Percentiles rank a stretch among this genome's conserved stretches.
phyloP scores from a whole-genome alignment of 129 eudicot genomes.

The Chrysanthemum lavandulifolium region DNA sequence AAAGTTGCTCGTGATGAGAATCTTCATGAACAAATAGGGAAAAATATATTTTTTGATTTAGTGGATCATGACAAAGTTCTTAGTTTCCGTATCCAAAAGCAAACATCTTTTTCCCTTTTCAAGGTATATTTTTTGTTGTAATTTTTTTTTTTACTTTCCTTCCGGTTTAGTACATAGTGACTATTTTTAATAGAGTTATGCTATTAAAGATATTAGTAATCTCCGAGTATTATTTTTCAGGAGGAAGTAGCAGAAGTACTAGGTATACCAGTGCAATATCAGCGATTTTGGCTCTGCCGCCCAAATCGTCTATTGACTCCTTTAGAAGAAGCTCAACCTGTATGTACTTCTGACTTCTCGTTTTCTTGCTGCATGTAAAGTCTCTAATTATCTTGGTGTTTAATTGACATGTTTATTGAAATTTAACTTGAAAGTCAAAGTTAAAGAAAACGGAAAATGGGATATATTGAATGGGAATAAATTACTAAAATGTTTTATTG shows the following conservation, averaged over 20 bases:
- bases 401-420: too few species aligned
- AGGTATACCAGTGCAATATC: constrained; percentile 80
- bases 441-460: too few species aligned
- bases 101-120: too few species aligned
- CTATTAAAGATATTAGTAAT: background rate
- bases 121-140: too few species aligned
- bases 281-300: constrained; percentile 85
- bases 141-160: too few species aligned
- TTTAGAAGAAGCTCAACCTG: constrained; percentile 77
- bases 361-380: background rate
- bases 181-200: too few species aligned
- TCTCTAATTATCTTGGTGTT: background rate
- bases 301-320: constrained; percentile 87
- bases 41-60: too few species aligned
- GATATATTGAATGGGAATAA: background rate
- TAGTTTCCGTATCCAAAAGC: background rate
- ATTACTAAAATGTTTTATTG: background rate
- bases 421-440: too few species aligned
- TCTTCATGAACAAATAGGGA: too few species aligned
- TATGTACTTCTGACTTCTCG: constrained; percentile 27
- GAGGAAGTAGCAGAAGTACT: constrained; percentile 87
- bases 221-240: constrained; percentile 34
- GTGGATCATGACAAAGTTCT: background rate
- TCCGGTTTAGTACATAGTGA: too few species aligned
- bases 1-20: too few species aligned